Conservation (phyloP, 441 rosid species). For the Erodium texanum region DNA sequence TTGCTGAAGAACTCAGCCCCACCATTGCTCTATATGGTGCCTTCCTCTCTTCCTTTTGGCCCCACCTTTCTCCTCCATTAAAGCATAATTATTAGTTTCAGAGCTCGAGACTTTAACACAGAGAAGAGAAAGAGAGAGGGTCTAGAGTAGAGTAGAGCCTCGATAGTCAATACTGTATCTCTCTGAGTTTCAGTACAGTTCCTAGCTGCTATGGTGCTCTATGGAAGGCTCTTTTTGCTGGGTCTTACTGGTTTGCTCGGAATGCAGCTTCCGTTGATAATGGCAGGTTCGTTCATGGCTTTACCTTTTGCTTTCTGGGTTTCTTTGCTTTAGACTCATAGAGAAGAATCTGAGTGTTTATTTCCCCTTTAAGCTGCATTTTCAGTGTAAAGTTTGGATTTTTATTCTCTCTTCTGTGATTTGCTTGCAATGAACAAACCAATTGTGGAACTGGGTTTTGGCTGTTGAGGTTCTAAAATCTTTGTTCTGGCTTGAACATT, state of each 20-base stretch:
- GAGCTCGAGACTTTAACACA: not conserved
- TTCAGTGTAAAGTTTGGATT: not conserved
- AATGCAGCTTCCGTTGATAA: slow-evolving; percentile 37
- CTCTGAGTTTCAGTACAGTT: not conserved
- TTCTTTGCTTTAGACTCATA: not conserved
- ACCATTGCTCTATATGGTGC: not conserved
- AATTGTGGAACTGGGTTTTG: not conserved
- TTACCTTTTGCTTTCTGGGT: slow-evolving; percentile 4
- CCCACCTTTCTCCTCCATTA: not conserved
- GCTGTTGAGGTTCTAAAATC: not conserved
- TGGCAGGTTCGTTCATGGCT: slow-evolving; percentile 42
- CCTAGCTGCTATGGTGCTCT: slow-evolving; percentile 32
- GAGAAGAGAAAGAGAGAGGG: not conserved
- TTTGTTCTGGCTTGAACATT: no score
- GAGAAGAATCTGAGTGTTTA: not conserved
- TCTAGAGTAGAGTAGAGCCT: not conserved
- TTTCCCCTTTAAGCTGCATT: not conserved
- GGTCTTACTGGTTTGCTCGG: slow-evolving; percentile 40
- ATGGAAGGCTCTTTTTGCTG: slow-evolving; percentile 30
- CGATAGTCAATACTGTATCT: not conserved
- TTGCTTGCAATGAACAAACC: not conserved
- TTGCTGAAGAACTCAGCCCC: not conserved
- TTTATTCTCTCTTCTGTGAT: not conserved
- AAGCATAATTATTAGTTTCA: not conserved
- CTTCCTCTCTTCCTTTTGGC: not conserved